A percentile compares a stretch with the other conserved stretches of the same genome.
These are phyloP conservation scores for Pelargonium citronellum DNA, from an alignment of 441 rosid genomes.

Conservation along the genomic window DNA sequence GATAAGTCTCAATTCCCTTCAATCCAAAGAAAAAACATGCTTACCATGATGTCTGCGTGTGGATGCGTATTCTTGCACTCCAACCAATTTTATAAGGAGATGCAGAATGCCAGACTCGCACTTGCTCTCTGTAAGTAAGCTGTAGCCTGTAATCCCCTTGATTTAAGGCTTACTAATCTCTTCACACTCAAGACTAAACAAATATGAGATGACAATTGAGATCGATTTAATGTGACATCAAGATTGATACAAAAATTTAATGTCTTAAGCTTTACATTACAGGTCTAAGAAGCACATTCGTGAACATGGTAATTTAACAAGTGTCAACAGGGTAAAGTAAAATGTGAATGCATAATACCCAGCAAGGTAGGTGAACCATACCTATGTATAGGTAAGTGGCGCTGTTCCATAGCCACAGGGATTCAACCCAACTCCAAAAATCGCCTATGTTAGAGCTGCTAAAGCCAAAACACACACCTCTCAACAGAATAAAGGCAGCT, in stretches of 20 bases:
- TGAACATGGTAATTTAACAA: background rate
- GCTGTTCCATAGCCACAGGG: conserved; percentile 87
- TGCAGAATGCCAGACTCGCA: too few relatives aligned
- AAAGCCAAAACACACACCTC: conserved; percentile 38
- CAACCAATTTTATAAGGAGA: too few relatives aligned
- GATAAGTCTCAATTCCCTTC: conserved; percentile 21
- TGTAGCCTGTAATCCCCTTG: too few relatives aligned
- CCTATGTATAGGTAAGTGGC: conserved; percentile 66
- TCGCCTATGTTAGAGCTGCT: conserved; percentile 41
- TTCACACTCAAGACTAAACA: background rate
- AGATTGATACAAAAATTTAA: background rate
- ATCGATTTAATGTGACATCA: background rate
- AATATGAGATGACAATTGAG: background rate
- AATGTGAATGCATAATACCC: conserved; percentile 57
- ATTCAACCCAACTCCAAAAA: conserved; percentile 80
- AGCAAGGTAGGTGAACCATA: conserved; percentile 77
- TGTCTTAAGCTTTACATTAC: background rate
- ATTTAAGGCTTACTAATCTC: too few relatives aligned
- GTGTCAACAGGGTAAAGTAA: conserved; percentile 19
- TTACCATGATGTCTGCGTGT: background rate
- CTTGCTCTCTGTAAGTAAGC: too few relatives aligned
- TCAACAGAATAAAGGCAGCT: conserved; percentile 40
- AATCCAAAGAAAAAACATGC: conserved; percentile 20
- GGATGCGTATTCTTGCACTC: background rate
- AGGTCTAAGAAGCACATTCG: background rate